A percentile compares a stretch with the other conserved stretches of the same genome.
Evolutionary conservation across 2,329 filamentous ascomycete genomes (phyloP).

Genomic region (Capronia coronata): DNA sequence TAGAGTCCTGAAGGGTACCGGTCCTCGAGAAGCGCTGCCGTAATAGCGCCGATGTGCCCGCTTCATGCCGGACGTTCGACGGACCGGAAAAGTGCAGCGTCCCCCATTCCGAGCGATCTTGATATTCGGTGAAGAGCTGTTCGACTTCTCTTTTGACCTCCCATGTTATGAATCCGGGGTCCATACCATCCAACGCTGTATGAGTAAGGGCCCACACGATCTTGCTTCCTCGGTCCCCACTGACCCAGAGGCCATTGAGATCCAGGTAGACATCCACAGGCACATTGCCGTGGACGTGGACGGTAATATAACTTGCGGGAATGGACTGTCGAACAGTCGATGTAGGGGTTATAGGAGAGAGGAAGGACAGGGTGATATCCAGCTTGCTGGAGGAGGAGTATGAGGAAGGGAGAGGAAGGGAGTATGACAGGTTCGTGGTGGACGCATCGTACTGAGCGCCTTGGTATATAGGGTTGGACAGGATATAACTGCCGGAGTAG

Average conservation of each 20-base stretch:
- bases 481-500: conserved; percentile 43
- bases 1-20: conserved; percentile 58
- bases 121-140: conserved; percentile 65
- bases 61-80: conserved; percentile 60
- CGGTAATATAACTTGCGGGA: conserved; percentile 71
- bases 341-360: conserved; percentile 74
- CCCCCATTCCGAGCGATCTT: conserved; percentile 77
- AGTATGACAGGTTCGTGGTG: conserved; percentile 62
- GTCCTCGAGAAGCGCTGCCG: conserved; percentile 63
- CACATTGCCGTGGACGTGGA: conserved; percentile 61
- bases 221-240: conserved; percentile 61
- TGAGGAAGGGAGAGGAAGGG: conserved; percentile 44
- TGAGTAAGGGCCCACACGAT: conserved; percentile 63
- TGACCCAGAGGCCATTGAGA: conserved; percentile 74
- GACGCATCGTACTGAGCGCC: conserved; percentile 63
- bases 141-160: conserved; percentile 42
- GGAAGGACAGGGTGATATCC: conserved; percentile 56
- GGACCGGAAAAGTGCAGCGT: conserved; percentile 70
- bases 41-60: conserved; percentile 59
- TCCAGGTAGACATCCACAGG: conserved; percentile 61
- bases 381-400: conserved; percentile 32
- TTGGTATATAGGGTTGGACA: conserved; percentile 54
- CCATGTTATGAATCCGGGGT: conserved; percentile 40
- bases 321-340: conserved; percentile 74
- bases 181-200: conserved; percentile 36